Base-by-base conservation (phyloP, 208 protist species). In the Trypanosoma scelopori region DNA sequence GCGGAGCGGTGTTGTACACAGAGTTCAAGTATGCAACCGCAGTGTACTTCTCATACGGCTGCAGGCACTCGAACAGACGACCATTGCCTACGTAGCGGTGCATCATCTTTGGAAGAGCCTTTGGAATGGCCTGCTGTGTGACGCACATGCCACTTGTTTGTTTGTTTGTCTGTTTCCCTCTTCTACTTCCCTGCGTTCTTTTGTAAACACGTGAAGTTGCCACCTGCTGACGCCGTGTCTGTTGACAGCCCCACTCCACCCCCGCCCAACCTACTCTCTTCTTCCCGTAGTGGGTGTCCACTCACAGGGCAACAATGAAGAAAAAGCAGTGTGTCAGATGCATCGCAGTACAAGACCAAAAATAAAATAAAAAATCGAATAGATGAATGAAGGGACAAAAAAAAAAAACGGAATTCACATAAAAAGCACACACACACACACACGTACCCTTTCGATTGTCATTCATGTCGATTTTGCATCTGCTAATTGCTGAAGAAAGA, bases 21-120 rank as follows among this genome's bases (percentile, higher is more conserved):
- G 85, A 90, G 76, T 96, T 96, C 30, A 93, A 37, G 75, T 91
- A 93, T 27, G 74, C 79, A n/a, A 96, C 61, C 9, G 69, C 28
- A 13, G 56, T 47, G 62, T 92, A 87, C 56, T 73, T 79, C 71
- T 96, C 90, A 52, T 85, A 91, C 7, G 90, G 84, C 32, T 84
- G 74, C 5, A 96, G 71, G 46, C 50, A 87, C 69, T 84, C 78
- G 73, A 96, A 93, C 16, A 96, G 49, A 28, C 71, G 69, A 4
- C 62, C 72, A 16, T 83, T 92, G 18, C 90, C 90, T 15, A 96
- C 85, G 68, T 81, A 92, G 20, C 82, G 78, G 71, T 92, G 83
- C 53, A 93, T 73, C 13, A 71, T 20, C 62, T 86, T 91, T 6
- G 89, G 89, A 43, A 95, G 80, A 6, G 79, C 59, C 78, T 85